Evolutionary conservation across 2,329 filamentous ascomycete genomes (phyloP), one percentile per base, ranked within the genome.

Genomic region (Cladosporium sp.): DNA sequence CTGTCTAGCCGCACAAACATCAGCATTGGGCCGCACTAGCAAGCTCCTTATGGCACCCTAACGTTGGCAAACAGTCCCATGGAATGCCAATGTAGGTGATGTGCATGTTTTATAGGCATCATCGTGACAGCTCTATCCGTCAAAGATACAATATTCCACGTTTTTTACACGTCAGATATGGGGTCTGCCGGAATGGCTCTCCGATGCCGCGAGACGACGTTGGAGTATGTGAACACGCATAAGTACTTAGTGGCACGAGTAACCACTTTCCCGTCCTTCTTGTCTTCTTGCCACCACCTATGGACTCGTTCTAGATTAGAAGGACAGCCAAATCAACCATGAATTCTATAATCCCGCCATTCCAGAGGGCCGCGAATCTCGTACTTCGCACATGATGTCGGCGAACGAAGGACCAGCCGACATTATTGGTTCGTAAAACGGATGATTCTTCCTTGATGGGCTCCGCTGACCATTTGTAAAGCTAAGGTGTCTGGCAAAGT

Each of bases 371-470:
- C 58, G 49, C 13, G 48, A 10, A 4, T 40, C 39, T 17, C 55
- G 55, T 7, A 48, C 37, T 13, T 57, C 58, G 56, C 75, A 78
- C 58, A 76, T 78, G 72, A 68, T 75, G 66, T 73, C 71, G 50
- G 72, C 77, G 48, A 82, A 82, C 58, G 78, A 82, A 57, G 80
- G 80, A 0, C 79, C 80, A 9, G 78, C 77, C 19, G 76, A 78
- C 60, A 78, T 81, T 37, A 77, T 77, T 42, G n/a, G n/a, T n/a
- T n/a, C n/a, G n/a, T n/a, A n/a, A n/a, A n/a, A n/a, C n/a, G n/a
- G n/a, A n/a, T n/a, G n/a, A n/a, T n/a, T n/a, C n/a, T n/a, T n/a
- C n/a, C n/a, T n/a, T n/a, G n/a, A n/a, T n/a, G n/a, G n/a, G n/a
- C n/a, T n/a, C n/a, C n/a, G n/a, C n/a, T n/a, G n/a, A n/a, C n/a